Conservation (phyloP, 228 moss, liverwort and hornwort genomes). For the Sphagnum fallax region DNA sequence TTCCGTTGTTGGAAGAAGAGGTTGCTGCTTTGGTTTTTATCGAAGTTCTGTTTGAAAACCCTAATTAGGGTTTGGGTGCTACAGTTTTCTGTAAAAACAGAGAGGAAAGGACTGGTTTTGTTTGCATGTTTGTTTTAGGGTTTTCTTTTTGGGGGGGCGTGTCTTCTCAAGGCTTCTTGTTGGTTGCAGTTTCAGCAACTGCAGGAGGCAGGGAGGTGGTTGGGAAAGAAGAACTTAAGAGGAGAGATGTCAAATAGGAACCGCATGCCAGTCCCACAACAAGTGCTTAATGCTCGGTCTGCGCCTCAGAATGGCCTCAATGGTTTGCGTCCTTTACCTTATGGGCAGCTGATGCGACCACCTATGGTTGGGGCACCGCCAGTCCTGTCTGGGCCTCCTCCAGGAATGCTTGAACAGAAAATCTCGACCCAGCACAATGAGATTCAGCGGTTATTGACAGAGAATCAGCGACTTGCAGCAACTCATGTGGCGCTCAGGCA, state of each 20-base stretch:
- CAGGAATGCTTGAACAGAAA: slow-evolving; percentile 56
- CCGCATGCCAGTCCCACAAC: slow-evolving; percentile 20
- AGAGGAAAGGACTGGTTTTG: no score
- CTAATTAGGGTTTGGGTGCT: no score
- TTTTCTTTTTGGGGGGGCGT: no score
- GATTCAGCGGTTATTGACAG: slow-evolving; percentile 39
- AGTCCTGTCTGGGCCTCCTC: slow-evolving; percentile 28
- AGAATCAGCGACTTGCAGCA: slow-evolving; percentile 81
- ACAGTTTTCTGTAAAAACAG: no score
- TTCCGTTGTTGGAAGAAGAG: no score
- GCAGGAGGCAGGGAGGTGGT: no score
- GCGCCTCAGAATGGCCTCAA: slow-evolving; percentile 39
- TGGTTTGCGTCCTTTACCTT: slow-evolving; percentile 14
- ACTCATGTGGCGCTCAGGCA: slow-evolving; percentile 83
- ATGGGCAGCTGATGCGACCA: slow-evolving; percentile 39
- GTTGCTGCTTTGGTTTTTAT: no score
- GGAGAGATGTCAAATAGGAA: slow-evolving; percentile 42
- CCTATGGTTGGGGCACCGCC: slow-evolving; percentile 15
- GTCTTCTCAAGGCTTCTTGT: no score
- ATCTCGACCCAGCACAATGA: slow-evolving; percentile 37
- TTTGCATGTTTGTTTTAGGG: no score
- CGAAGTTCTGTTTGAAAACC: no score
- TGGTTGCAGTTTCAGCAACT: no score
- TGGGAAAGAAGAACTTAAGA: no score
- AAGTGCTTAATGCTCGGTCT: slow-evolving; percentile 46